Conservation (phyloP, 2,329 filamentous ascomycete species). For the Cercospora sp. region DNA sequence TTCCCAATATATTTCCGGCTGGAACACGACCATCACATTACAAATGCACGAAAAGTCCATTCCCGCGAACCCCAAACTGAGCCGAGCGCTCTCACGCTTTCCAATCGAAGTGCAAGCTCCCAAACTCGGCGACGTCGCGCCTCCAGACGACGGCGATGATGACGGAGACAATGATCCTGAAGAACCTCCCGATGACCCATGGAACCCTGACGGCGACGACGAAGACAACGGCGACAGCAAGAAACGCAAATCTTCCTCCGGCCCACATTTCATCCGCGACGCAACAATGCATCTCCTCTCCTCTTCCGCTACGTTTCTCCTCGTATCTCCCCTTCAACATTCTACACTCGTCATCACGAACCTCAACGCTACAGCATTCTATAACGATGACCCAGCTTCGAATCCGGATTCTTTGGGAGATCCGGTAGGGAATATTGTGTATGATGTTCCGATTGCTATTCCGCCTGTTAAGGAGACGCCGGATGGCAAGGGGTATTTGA, state of each 20-base stretch:
- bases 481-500: conserved; percentile 60
- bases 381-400: conserved; percentile 56
- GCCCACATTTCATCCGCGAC: conserved; percentile 74
- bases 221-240: conserved; percentile 50
- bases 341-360: conserved; percentile 75
- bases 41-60: conserved; percentile 71
- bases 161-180: conserved; percentile 27
- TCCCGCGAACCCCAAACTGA: conserved; percentile 70
- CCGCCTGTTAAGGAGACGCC: conserved; percentile 54
- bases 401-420: conserved; percentile 1
- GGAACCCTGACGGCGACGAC: conserved; percentile 38
- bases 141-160: conserved; percentile 28
- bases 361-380: conserved; percentile 81
- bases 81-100: conserved; percentile 70
- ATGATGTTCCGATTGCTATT: conserved; percentile 72
- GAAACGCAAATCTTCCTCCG: conserved; percentile 47
- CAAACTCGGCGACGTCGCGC: conserved; percentile 60
- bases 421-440: conserved; percentile 70
- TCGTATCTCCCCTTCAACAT: conserved; percentile 73
- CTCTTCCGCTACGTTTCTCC: conserved; percentile 80
- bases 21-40: conserved; percentile 77
- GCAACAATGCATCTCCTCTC: conserved; percentile 84
- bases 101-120: conserved; percentile 73
- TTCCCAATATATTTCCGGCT: conserved; percentile 83
- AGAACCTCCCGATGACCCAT: conserved; percentile 40